A percentile compares a stretch with the other conserved stretches of the same genome.
phyloP scores from a whole-genome alignment of 140 eudicot genomes.

The Flaveria floridana region DNA sequence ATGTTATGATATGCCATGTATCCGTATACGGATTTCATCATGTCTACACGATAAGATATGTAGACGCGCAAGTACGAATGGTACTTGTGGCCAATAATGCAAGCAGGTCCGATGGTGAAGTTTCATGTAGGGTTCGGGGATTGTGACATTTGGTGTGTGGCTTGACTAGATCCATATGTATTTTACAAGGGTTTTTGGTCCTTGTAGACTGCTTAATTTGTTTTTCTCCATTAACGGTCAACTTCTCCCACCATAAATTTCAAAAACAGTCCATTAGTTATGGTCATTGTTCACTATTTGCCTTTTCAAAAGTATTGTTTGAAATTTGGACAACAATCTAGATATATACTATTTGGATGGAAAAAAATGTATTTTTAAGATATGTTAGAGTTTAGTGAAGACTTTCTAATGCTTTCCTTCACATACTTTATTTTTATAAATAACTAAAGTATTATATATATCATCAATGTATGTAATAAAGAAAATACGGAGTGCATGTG shows the following conservation, averaged over 20 bases:
- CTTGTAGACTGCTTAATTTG: conserved; percentile 39
- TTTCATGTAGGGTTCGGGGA: conserved; percentile 30
- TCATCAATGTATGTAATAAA: too few species aligned
- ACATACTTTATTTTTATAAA: too few species aligned
- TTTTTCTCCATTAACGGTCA: conserved; percentile 40
- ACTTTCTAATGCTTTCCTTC: too few species aligned
- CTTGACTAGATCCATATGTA: conserved; percentile 38
- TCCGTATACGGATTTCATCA: neutral
- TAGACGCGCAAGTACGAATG: neutral
- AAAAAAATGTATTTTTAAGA: too few species aligned
- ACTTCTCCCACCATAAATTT: conserved; percentile 17
- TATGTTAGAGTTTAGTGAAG: too few species aligned
- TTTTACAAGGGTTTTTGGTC: conserved; percentile 28
- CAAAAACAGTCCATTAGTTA: conserved; percentile 13
- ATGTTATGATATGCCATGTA: neutral
- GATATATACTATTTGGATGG: neutral
- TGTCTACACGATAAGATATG: neutral
- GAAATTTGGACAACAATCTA: neutral
- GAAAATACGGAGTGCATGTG: too few species aligned
- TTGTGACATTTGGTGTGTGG: neutral
- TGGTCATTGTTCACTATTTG: conserved; percentile 11
- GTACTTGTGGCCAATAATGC: conserved; percentile 19
- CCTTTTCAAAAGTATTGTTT: neutral
- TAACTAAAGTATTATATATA: too few species aligned
- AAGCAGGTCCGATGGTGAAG: conserved; percentile 27